Evolutionary conservation across 352 stramenopile species (phyloP).

Genomic region (Globisporangium parvum): DNA sequence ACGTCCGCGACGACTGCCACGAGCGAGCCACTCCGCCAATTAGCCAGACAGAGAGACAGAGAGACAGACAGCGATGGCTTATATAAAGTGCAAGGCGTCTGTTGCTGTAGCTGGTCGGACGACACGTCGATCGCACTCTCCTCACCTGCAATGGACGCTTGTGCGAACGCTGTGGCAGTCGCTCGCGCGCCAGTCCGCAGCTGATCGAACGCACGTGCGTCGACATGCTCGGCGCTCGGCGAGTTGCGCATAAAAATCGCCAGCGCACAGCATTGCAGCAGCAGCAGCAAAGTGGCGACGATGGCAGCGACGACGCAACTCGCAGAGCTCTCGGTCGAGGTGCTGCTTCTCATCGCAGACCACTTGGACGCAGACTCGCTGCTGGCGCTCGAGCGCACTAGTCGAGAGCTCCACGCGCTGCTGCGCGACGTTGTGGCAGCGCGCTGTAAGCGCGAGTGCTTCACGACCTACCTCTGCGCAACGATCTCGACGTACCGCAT

Average conservation of each 20-base stretch:
- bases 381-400: conserved; percentile 29
- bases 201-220: too few relatives aligned
- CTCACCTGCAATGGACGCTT: too few relatives aligned
- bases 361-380: conserved; percentile 34
- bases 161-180: too few relatives aligned
- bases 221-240: too few relatives aligned
- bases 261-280: too few relatives aligned
- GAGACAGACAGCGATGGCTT: too few relatives aligned
- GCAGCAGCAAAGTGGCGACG: not conserved
- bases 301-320: conserved; percentile 4
- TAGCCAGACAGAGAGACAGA: not conserved
- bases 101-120: too few relatives aligned
- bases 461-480: conserved; percentile 45
- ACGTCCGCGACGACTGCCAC: not conserved
- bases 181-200: too few relatives aligned
- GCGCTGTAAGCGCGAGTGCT: conserved; percentile 63
- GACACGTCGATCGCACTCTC: too few relatives aligned
- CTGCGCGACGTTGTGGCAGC: conserved; percentile 16
- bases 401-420: conserved; percentile 8
- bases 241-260: too few relatives aligned
- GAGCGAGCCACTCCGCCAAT: not conserved
- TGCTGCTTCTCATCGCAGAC: conserved; percentile 26
- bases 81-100: too few relatives aligned
- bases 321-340: conserved; percentile 30
- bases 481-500: conserved; percentile 66